These are phyloP conservation scores for Davidsoniella neocaledoniae DNA, from an alignment of 2,329 filamentous ascomycete species.

Conservation along the genomic window DNA sequence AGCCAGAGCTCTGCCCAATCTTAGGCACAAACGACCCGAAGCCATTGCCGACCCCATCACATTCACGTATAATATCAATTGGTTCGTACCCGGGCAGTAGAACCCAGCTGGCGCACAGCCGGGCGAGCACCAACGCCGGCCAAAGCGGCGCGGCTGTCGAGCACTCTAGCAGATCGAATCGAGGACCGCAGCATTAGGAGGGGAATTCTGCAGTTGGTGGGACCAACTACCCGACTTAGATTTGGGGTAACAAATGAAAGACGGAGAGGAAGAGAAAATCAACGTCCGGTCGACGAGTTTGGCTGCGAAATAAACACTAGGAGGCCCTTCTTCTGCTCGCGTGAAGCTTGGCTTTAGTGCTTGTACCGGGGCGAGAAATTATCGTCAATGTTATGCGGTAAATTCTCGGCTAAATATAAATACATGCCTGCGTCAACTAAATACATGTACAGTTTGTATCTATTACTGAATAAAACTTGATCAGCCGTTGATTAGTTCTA, in stretches of 20 bases:
- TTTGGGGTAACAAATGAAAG: neutral
- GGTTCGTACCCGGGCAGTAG: slow-evolving; percentile 10
- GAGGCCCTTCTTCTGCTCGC: neutral
- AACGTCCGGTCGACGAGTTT: neutral
- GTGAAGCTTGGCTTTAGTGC: slow-evolving; percentile 19
- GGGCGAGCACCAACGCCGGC: slow-evolving; percentile 32
- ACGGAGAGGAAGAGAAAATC: neutral
- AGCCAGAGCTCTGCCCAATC: neutral
- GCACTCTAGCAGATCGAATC: slow-evolving; percentile 45
- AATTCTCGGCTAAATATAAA: too few relatives aligned
- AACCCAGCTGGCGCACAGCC: slow-evolving; percentile 10
- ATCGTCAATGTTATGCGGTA: slow-evolving; percentile 9
- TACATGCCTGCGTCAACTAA: too few relatives aligned
- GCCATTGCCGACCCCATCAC: neutral
- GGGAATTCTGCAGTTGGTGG: neutral
- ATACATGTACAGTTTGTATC: too few relatives aligned
- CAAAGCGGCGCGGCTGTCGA: slow-evolving; percentile 21
- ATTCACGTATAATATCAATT: slow-evolving; percentile 5
- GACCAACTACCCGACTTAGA: too few relatives aligned
- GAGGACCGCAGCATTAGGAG: slow-evolving; percentile 48
- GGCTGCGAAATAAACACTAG: neutral
- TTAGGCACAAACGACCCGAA: neutral
- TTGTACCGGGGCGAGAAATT: slow-evolving; percentile 23
- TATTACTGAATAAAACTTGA: too few relatives aligned
- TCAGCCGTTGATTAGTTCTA: too few relatives aligned